Evolutionary conservation across 163 green algal species (phyloP).

Genomic region (Botryococcus braunii): DNA sequence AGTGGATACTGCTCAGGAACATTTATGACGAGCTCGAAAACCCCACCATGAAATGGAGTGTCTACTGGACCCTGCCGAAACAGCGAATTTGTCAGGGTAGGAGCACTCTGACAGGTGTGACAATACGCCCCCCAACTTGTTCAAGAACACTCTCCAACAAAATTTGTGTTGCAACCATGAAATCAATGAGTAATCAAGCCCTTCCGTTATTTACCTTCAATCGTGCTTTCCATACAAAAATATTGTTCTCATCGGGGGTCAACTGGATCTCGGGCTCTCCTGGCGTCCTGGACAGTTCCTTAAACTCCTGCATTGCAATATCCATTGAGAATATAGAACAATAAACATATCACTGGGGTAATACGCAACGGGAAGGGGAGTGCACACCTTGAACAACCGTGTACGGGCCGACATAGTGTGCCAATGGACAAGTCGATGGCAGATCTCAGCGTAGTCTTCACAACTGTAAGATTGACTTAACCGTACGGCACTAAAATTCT

Average conservation of each 20-base stretch:
- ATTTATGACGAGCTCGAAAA: constrained; percentile 72
- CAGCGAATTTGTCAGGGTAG: constrained; percentile 6
- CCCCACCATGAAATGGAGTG: constrained; percentile 79
- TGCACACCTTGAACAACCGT: constrained; percentile 34
- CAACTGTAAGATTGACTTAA: no score
- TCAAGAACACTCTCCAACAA: background rate
- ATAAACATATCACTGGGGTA: background rate
- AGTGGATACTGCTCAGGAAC: constrained; percentile 91
- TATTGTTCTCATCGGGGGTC: constrained; percentile 68
- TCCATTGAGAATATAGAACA: background rate
- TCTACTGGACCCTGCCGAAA: constrained; percentile 68
- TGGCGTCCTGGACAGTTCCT: constrained; percentile 40
- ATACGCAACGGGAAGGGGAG: background rate
- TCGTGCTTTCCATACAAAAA: constrained; percentile 66
- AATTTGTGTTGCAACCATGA: background rate
- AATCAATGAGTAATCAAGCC: background rate
- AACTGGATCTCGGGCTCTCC: constrained; percentile 56
- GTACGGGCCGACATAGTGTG: constrained; percentile 31
- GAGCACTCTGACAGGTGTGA: background rate
- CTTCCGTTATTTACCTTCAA: constrained; percentile 41
- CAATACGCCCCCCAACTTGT: background rate
- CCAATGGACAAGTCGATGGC: no score
- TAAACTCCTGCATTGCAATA: constrained; percentile 55
- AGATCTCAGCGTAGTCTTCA: no score
- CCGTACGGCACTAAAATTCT: no score